Evolutionary conservation across 371 early-diverging fungal genomes (phyloP).

Genomic region (Dichotomocladium elegans): DNA sequence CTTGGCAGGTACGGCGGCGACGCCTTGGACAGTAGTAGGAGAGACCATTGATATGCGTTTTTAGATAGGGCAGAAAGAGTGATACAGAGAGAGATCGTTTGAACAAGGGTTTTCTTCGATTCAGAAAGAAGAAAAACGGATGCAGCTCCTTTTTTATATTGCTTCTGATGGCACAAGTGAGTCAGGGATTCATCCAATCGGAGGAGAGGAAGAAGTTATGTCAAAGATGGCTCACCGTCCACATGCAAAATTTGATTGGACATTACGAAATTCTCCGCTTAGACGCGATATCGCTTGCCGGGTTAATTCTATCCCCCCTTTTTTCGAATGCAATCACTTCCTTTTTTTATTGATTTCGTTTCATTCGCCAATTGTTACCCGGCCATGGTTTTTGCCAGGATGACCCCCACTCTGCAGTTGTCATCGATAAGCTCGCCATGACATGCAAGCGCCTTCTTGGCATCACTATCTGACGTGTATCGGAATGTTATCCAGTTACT

Average conservation of each 20-base stretch:
- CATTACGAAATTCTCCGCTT: too few species aligned
- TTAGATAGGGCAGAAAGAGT: background rate
- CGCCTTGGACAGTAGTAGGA: too few species aligned
- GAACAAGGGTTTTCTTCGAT: too few species aligned
- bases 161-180: background rate
- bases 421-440: constrained; percentile 26
- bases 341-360: too few species aligned
- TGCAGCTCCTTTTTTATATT: background rate
- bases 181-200: background rate
- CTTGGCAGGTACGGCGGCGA: background rate
- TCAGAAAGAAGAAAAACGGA: background rate
- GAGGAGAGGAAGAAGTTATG: background rate
- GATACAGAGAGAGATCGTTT: background rate
- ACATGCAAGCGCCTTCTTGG: constrained; percentile 22
- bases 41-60: background rate
- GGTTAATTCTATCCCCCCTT: too few species aligned
- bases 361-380: constrained; percentile 2
- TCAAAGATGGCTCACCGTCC: background rate
- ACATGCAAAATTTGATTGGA: background rate
- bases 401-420: constrained; percentile 15
- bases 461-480: constrained; percentile 18
- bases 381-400: constrained; percentile 6
- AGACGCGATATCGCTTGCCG: too few species aligned
- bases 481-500: constrained; percentile 39
- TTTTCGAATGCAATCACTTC: too few species aligned